Evolutionary conservation across 2,329 filamentous ascomycete species (phyloP).

Genomic region (Calonectria pteridis): DNA sequence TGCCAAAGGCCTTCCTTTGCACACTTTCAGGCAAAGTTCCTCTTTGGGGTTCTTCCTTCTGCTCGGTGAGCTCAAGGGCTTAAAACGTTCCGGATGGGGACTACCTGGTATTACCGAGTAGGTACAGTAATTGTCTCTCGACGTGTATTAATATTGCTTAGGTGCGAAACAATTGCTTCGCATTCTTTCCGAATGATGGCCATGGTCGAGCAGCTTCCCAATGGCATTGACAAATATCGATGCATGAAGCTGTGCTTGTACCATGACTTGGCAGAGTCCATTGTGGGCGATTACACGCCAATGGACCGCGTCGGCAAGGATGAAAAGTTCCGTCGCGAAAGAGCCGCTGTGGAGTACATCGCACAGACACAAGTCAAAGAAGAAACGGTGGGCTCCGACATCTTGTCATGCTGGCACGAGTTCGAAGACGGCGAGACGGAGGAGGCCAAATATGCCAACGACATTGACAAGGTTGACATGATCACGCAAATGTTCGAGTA

Average conservation of each 20-base stretch:
- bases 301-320: slow-evolving; percentile 87
- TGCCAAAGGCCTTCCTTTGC: slow-evolving; percentile 65
- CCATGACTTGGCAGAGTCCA: slow-evolving; percentile 96
- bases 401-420: slow-evolving; percentile 78
- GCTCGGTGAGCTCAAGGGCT: slow-evolving; percentile 92
- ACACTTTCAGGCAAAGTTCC: slow-evolving; percentile 65
- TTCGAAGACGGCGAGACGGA: slow-evolving; percentile 89
- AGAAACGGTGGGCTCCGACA: slow-evolving; percentile 54
- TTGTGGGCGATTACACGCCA: slow-evolving; percentile 98
- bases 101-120: slow-evolving; percentile 77
- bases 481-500: slow-evolving; percentile 97
- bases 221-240: slow-evolving; percentile 78
- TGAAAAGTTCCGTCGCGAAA: slow-evolving; percentile 90
- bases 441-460: slow-evolving; percentile 92
- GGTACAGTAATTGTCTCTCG: not conserved
- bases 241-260: slow-evolving; percentile 97
- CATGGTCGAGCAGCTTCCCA: slow-evolving; percentile 89
- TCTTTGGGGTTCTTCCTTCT: slow-evolving; percentile 94
- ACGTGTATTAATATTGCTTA: slow-evolving; percentile 2
- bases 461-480: slow-evolving; percentile 97
- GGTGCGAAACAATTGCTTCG: slow-evolving; percentile 92
- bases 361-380: slow-evolving; percentile 79
- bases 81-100: slow-evolving; percentile 94
- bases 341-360: slow-evolving; percentile 91
- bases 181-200: slow-evolving; percentile 99